Evolutionary conservation across 106 monocot genomes (phyloP), one percentile per base, ranked within the genome.

Genomic region (Dactylorhiza incarnata): DNA sequence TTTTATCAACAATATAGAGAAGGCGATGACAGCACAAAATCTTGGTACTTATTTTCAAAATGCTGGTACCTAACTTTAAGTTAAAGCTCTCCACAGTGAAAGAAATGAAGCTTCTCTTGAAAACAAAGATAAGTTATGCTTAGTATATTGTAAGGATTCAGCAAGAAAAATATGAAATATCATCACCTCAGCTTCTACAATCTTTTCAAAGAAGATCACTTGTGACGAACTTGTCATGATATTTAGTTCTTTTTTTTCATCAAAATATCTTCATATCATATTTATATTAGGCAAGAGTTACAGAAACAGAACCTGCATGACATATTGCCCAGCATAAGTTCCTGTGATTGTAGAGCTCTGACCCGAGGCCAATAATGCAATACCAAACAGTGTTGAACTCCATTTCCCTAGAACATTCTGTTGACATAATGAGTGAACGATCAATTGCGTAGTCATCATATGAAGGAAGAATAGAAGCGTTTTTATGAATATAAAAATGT

Each of bases 271-370:
- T 5, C 8, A 69, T 22, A 29, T 53, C 37, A 71, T 43, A 71
- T 23, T 17, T 55, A 29, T 56, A 46, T 7, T 3, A 15, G 22
- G 12, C 13, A 65, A 29, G 5, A 65, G 25, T 29, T 10, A 71
- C 24, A 55, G 22, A 73, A n/a, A 65, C 52, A 49, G 69, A 81
- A 95, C 95, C 95, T 95, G 95, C 95, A 95, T 95, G 72, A 95
- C 93, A 87, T 95, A 95, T 81, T 95, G 95, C 65, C 95, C 95
- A 67, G 95, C 95, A 78, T 93, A 95, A n/a, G 95, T 95, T 77
- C 95, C 95, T 66, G 95, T 95, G 19, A 95, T 93, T 50, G 95
- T 95, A 75, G 95, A 95, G 75, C 95, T 95, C 73, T 95, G 95
- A 45, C 95, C 95, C 69, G 95, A 95, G 63, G 95, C 93, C 73